Evolutionary conservation across 805 yeast species (phyloP), one percentile per base, ranked within the genome.

Genomic region (Yarrowia sp.): DNA sequence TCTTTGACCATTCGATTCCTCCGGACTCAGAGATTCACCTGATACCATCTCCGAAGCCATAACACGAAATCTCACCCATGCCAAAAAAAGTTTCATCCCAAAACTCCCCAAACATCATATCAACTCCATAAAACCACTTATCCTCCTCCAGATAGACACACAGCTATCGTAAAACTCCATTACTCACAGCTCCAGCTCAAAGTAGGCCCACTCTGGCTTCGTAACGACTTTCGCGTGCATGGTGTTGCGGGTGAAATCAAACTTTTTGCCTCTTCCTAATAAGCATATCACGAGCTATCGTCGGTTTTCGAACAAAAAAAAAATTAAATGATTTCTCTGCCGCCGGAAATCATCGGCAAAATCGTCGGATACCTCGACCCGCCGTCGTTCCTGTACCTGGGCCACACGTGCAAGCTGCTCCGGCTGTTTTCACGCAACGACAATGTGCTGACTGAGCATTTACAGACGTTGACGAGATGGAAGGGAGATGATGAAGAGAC

Each of bases 201-300:
- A 50, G 61, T 74, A 75, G 13, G 72, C 73, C 70, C 71, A 73
- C 58, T 75, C 76, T 1, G 76, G 73, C 36, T 65, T 35, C 17
- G 57, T 55, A 31, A 61, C 45, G 17, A 58, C 62, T 14, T 33
- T 47, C 39, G 55, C 14, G 15, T 41, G 43, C 42, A 57, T 22
- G 58, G 32, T 14, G 39, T 22, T 22, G 28, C 5, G 42, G 9
- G 31, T 33, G 13, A 14, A 13, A 43, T n/a, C 41, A 36, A 36
- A 36, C 28, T 22, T 22, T 22, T 22, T 22, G 28, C 28, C 28
- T 22, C 28, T 22, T 22, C 28, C 28, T 3, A 3, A 3, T 22
- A 22, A 22, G 28, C 28, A 5, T 5, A 3, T 3, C 28, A 22
- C 28, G 28, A 22, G 28, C 28, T 22, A 22, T 22, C 28, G 28